Base-by-base conservation (phyloP, 2,329 filamentous ascomycete species). In the Arachnomyces sp. region DNA sequence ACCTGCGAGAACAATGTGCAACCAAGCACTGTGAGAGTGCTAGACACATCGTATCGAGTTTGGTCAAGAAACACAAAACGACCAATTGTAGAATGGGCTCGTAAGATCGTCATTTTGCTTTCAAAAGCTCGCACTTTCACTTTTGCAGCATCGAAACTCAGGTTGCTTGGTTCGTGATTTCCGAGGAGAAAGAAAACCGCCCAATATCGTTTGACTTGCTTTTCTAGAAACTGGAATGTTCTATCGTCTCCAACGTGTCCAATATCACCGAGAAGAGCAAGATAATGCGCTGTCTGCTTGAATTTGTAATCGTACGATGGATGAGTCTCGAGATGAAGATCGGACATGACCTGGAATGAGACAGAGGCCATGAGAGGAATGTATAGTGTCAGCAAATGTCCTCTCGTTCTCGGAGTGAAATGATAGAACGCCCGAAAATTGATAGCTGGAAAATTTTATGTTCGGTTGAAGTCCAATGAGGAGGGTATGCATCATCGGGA, bases 211-310 rank as follows among this genome's bases (percentile, higher is more conserved):
- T 33, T 7, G 5, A 76, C 61, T 45, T 76, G 72, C 0, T 42
- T 50, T 4, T 45, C 57, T 14, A 76, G 53, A 44, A 76, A 77
- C 2, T 9, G 45, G 30, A 51, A 52, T 8, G 65, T 46, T 43
- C 61, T 60, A 7, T 59, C 46, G 18, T 65, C 55, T 25, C 31
- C 44, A 2, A 52, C 37, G 41, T 64, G 64, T 36, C 72, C 73
- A 34, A 76, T 69, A 46, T 76, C 71, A 25, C 73, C 73, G 1
- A 76, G 61, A 0, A 77, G 58, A 1, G 70, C 72, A 2, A 77
- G 61, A 38, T 68, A 64, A 1, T 67, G 67, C 1, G 71, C 67
- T 28, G 51, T 60, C 4, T 68, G 66, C 0, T 46, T 33, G 28
- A 76, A 66, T 4, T 44, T 34, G 50, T 69, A 76, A 28, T 70